phyloP scores from a whole-genome alignment of 164 flowering plant species.

The Magnolia sinica region DNA sequence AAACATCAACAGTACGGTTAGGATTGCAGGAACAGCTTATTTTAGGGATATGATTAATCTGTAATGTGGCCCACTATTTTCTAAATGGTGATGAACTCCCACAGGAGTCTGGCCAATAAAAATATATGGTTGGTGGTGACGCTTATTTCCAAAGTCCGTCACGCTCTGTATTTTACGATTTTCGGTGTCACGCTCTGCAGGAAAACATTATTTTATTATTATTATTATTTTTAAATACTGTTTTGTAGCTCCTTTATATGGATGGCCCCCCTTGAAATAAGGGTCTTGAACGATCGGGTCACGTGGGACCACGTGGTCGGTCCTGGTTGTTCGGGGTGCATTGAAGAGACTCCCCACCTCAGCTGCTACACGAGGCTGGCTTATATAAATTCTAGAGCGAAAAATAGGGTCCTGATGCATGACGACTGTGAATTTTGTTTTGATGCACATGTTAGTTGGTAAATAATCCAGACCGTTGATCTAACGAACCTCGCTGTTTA shows the following conservation, averaged over 20 bases:
- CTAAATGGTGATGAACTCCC: neutral
- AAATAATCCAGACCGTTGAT: no score
- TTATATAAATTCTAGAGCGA: neutral
- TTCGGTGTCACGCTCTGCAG: slow-evolving; percentile 12
- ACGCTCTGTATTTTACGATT: slow-evolving; percentile 21
- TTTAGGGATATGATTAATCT: no score
- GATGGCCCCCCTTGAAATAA: slow-evolving; percentile 28
- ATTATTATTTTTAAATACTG: neutral
- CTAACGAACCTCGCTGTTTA: no score
- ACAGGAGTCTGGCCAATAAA: neutral
- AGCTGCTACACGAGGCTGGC: neutral
- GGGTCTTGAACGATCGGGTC: slow-evolving; percentile 41
- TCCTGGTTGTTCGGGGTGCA: slow-evolving; percentile 11
- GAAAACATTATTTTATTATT: neutral
- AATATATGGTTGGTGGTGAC: neutral
- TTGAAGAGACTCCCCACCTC: slow-evolving; percentile 14
- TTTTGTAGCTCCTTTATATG: neutral
- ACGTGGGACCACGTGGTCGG: slow-evolving; percentile 43
- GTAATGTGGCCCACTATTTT: no score
- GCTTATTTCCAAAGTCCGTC: slow-evolving; percentile 12
- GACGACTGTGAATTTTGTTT: no score
- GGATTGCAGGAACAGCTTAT: no score
- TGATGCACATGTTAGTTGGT: no score
- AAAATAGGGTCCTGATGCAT: no score
- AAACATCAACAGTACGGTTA: neutral